Conservation (phyloP, 179 eudicot genomes). For the Heliamphora pulchella region DNA sequence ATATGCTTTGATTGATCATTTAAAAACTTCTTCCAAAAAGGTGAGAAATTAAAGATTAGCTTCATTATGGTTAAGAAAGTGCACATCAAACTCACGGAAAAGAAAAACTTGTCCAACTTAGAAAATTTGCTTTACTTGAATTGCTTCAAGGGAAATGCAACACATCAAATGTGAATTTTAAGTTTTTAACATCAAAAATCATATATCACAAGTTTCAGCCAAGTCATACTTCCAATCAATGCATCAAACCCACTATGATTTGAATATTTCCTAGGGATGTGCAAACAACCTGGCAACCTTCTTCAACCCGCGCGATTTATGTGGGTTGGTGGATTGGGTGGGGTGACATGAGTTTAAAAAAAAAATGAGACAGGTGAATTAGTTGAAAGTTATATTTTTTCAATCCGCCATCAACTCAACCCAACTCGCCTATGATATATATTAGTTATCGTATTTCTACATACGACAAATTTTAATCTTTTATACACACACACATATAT, state of each 20-base stretch:
- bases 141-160: background rate
- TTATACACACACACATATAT: no score
- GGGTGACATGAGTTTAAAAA: no score
- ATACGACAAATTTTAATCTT: no score
- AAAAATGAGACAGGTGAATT: no score
- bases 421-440: no score
- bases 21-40: background rate
- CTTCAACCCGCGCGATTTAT: no score
- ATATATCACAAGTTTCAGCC: background rate
- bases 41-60: background rate
- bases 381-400: no score
- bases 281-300: no score
- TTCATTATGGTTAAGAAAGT: slow-evolving; percentile 2
- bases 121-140: background rate
- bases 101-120: background rate
- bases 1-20: background rate
- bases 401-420: no score
- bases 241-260: background rate
- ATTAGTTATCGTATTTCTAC: no score
- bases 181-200: background rate
- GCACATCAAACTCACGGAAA: background rate
- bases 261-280: background rate
- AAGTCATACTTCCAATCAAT: background rate
- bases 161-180: background rate
- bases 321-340: no score